phyloP scores from a whole-genome alignment of 352 stramenopile species.

The Stramenopiles sp. region DNA sequence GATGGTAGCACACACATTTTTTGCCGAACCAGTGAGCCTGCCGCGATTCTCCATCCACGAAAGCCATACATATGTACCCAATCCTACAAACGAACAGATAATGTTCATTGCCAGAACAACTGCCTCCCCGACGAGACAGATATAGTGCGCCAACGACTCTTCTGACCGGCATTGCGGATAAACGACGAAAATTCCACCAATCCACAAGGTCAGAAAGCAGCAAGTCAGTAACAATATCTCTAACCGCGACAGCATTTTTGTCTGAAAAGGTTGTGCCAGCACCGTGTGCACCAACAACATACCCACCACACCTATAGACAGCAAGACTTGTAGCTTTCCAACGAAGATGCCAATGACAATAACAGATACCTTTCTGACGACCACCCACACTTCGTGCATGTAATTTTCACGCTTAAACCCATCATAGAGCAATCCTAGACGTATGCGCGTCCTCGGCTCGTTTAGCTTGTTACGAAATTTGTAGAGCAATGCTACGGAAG shows the following conservation, averaged over 20 bases:
- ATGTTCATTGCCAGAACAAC: background rate
- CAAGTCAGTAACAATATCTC: background rate
- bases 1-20: background rate
- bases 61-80: background rate
- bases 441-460: background rate
- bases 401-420: background rate
- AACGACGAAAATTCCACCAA: slow-evolving; percentile 1
- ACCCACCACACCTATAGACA: background rate
- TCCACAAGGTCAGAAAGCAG: background rate
- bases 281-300: background rate
- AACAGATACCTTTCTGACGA: background rate
- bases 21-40: background rate
- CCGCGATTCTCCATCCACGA: background rate
- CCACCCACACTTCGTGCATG: background rate
- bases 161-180: background rate
- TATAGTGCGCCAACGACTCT: background rate
- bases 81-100: background rate
- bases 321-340: background rate
- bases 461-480: slow-evolving; percentile 3
- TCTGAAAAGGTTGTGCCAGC: background rate
- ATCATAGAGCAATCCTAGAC: background rate
- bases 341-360: slow-evolving; percentile 3
- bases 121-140: background rate
- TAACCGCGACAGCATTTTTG: background rate
- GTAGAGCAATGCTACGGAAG: background rate